Evolutionary conservation across 495 filamentous ascomycete genomes (phyloP).

Genomic region (Penicillium macrosclerotiorum): DNA sequence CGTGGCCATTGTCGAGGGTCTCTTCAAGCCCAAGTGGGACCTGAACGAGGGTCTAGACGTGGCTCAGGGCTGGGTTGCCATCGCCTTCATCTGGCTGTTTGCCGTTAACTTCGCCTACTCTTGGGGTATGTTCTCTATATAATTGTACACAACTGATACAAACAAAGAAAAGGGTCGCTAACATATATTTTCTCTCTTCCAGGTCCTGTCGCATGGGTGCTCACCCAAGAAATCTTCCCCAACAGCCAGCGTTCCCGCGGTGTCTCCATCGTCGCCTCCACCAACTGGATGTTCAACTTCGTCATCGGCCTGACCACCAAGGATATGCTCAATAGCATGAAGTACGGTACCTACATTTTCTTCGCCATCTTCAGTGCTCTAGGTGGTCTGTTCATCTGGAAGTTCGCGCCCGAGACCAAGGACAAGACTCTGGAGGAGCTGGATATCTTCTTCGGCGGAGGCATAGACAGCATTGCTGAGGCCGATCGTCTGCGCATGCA

Average conservation of each 20-base stretch:
- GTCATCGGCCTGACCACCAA: constrained; percentile 41
- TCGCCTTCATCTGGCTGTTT: constrained; percentile 45
- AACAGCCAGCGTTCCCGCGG: constrained; percentile 37
- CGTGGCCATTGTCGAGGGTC: constrained; percentile 38
- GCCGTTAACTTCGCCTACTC: constrained; percentile 43
- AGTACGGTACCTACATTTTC: constrained; percentile 46
- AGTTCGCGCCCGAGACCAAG: constrained; percentile 56
- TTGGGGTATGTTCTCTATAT: constrained; percentile 24
- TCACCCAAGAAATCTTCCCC: constrained; percentile 45
- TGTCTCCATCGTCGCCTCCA: constrained; percentile 37
- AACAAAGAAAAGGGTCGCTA: no score
- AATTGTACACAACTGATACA: no score
- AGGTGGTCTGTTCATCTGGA: constrained; percentile 47
- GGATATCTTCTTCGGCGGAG: constrained; percentile 46
- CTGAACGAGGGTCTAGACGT: constrained; percentile 20
- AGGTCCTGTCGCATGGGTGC: constrained; percentile 37
- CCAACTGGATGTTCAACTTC: constrained; percentile 48
- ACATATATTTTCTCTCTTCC: neutral
- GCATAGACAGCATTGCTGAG: constrained; percentile 26
- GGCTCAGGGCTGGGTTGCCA: constrained; percentile 38
- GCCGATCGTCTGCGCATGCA: constrained; percentile 28
- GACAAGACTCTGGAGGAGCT: constrained; percentile 56
- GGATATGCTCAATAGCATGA: constrained; percentile 38
- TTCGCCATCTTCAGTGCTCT: constrained; percentile 46
- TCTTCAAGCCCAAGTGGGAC: constrained; percentile 33